Conservation (phyloP, 257 asterid species). For the Datura wrightii region DNA sequence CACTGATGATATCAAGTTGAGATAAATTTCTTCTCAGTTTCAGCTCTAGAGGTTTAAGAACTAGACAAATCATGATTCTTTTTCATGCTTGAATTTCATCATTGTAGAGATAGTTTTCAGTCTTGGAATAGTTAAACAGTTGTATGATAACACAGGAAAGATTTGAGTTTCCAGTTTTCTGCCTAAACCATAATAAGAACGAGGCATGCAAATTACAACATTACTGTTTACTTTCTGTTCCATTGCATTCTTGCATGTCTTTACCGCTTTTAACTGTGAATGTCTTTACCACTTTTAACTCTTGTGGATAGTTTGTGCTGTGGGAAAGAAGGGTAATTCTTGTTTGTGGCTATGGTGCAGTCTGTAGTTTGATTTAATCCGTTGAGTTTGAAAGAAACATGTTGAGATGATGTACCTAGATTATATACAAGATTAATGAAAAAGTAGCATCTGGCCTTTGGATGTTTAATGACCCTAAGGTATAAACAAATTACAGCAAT, state of each 20-base stretch:
- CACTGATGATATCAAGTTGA: conserved; percentile 47
- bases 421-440: conserved; percentile 24
- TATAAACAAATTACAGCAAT: conserved; percentile 38
- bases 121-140: conserved; percentile 16
- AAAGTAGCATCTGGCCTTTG: conserved; percentile 30
- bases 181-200: background rate
- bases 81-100: conserved; percentile 19
- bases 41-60: conserved; percentile 11
- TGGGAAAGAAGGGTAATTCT: background rate
- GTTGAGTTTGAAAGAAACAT: conserved; percentile 40
- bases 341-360: background rate
- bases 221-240: background rate
- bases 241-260: background rate
- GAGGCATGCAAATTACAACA: background rate
- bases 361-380: conserved; percentile 31
- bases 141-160: background rate
- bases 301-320: background rate
- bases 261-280: background rate
- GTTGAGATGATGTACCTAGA: conserved; percentile 33
- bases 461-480: conserved; percentile 48
- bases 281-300: background rate
- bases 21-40: conserved; percentile 15
- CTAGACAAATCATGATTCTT: conserved; percentile 22
- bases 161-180: background rate
- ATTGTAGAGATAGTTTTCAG: background rate